Base-by-base conservation (phyloP, 1,284 basidiomycete species). In the Pseudozyma hubeiensis region DNA sequence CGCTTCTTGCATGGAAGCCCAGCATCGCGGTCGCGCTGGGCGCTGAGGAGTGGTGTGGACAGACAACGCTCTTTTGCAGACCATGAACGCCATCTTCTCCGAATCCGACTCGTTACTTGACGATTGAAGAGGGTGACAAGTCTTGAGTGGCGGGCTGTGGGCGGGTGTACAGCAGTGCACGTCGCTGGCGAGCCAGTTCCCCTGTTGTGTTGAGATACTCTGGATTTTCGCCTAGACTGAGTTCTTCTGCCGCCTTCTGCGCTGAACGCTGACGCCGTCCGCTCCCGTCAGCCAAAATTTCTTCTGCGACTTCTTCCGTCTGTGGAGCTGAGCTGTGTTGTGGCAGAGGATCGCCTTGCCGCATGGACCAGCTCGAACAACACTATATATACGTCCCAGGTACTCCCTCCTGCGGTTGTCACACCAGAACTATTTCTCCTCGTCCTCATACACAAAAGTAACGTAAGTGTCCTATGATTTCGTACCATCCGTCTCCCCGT, bases 171-270 rank as follows among this genome's bases (percentile, higher is more conserved):
- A 37, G 35, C 14, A 37, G 35, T 2, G 9, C 35, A 41, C 16
- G 9, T 7, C 13, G 19, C 5, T 6, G n/a, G 43, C 19, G 43
- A n/a, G 17, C 24, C 43, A 44, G 43, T 17, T 19, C 17, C 45
- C 30, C 10, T 46, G 45, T 41, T 41, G 43, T 44, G 43, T 10
- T n/a, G 2, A 10, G 9, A 14, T 19, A 7, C 43, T 44, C 43
- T 44, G 43, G 7, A 5, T 5, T 44, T 44, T n/a, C 13, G 43
- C 43, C 43, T 24, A 4, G 24, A 24, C 17, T 19, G 30, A 30
- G 44, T 61, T 58, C 57, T 67, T 67, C 65, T 67, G 53, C 59
- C 48, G 54, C 57, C 59, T 67, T 66, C 64, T 40, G 48, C 60
- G 24, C 51, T 41, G 39, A 19, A 24, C 40, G 40, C 39, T 52